Evolutionary conservation across 179 eudicot species (phyloP).

Genomic region (Sideroxylon spinosum): DNA sequence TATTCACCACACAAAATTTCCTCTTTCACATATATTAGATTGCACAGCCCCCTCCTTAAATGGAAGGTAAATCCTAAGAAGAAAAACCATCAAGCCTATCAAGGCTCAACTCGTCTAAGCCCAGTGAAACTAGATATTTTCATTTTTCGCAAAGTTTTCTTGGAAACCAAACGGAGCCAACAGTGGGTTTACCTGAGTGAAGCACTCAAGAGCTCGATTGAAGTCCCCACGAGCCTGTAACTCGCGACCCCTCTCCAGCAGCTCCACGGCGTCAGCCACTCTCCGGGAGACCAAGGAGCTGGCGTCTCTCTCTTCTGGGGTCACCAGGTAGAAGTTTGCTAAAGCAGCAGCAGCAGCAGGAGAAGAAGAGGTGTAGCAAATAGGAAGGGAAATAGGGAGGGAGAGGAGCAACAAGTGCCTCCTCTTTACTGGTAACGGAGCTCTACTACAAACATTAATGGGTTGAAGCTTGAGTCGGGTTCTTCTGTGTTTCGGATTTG

Average conservation of each 20-base stretch:
- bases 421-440: constrained; percentile 13
- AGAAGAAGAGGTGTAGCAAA: constrained; percentile 5
- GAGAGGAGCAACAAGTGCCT: constrained; percentile 26
- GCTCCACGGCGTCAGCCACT: constrained; percentile 26
- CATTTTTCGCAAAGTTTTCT: neutral
- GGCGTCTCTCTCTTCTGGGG: constrained; percentile 26
- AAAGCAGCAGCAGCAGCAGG: constrained; percentile 10
- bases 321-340: constrained; percentile 18
- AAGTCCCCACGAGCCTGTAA: constrained; percentile 39
- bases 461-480: neutral
- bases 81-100: too few species aligned
- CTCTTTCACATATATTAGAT: too few species aligned
- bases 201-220: constrained; percentile 30
- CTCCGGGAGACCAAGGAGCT: constrained; percentile 23
- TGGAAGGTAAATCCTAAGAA: too few species aligned
- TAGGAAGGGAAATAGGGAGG: constrained; percentile 15
- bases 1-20: neutral
- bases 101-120: too few species aligned
- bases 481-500: neutral
- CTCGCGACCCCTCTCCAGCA: constrained; percentile 31
- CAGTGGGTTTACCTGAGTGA: constrained; percentile 23
- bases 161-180: neutral
- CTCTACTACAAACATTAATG: neutral
- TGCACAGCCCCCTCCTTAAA: too few species aligned
- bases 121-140: too few species aligned